These are phyloP conservation scores for Hypocrella siamensis DNA, from an alignment of 2,329 filamentous ascomycete genomes.

Conservation along the genomic window DNA sequence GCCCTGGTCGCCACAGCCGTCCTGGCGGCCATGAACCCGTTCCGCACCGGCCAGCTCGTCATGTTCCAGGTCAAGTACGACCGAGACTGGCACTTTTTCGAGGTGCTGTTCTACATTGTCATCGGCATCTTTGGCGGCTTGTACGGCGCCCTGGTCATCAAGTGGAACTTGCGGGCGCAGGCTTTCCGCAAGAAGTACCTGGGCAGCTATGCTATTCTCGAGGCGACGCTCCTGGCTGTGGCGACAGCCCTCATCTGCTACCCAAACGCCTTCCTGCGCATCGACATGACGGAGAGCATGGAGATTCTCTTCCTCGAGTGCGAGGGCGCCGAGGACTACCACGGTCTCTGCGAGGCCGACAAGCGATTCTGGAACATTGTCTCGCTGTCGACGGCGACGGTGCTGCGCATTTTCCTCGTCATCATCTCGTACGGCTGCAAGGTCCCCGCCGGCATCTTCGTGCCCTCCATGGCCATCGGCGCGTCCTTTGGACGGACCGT, in stretches of 20 bases:
- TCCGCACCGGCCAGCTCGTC: conserved; percentile 90
- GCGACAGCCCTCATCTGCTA: conserved; percentile 88
- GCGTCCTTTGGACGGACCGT: conserved; percentile 86
- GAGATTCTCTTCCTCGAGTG: conserved; percentile 93
- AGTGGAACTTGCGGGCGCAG: conserved; percentile 86
- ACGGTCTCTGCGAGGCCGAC: conserved; percentile 69
- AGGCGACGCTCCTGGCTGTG: conserved; percentile 70
- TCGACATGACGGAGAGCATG: conserved; percentile 99
- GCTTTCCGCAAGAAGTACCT: conserved; percentile 91
- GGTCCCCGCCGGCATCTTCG: conserved; percentile 93
- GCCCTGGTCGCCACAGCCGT: conserved; percentile 89
- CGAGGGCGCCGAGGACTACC: conserved; percentile 74
- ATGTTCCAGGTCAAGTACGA: conserved; percentile 99
- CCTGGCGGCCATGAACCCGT: conserved; percentile 90
- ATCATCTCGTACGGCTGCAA: conserved; percentile 97
- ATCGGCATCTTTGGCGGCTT: conserved; percentile 87
- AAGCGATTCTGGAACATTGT: conserved; percentile 65
- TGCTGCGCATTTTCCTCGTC: conserved; percentile 69
- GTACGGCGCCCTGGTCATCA: conserved; percentile 93
- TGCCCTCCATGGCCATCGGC: conserved; percentile 94
- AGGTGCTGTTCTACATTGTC: conserved; percentile 80
- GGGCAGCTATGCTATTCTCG: conserved; percentile 65
- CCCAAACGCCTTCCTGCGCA: conserved; percentile 84
- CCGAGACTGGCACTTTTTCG: conserved; percentile 95
- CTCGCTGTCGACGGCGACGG: conserved; percentile 63